Evolutionary conservation across 805 yeast species (phyloP), one percentile per base, ranked within the genome.

Genomic region (Candida michaelii): DNA sequence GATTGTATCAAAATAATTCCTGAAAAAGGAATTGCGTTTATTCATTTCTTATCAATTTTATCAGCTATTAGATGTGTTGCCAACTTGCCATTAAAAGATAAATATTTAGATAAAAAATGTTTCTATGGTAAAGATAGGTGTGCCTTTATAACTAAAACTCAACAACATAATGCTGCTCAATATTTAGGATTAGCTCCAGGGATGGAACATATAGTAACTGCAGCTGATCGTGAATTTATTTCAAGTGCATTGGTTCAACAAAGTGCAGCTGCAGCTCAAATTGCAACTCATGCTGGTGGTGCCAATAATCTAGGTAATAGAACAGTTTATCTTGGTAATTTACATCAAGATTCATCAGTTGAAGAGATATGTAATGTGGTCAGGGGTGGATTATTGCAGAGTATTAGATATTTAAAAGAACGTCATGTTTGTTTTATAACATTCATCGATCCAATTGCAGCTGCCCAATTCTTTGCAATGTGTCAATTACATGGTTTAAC

Each of bases 291-390:
- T 40, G 95, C 96, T 2, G 97, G 97, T 11, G 97, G 97, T 17
- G 87, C 91, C 18, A 81, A 82, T 44, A 91, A 91, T 59, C 72
- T 89, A 51, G 98, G 98, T 34, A 91, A 91, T 60, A 75, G 99
- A 62, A 90, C 97, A 0, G 90, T 91, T 29, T 91, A 89, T 59
- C 71, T 91, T 50, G 97, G 97, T 19, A 86, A 85, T 56, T 73
- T 93, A 49, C 97, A 91, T 51, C 89, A 86, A 41, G 95, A 85
- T 46, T 82, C 93, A 10, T 83, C 88, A 9, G 79, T 85, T 41
- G 97, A 90, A 63, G 98, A 93, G 59, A 84, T 91, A 39, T 91
- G 99, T 71, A 93, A 93, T 58, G 96, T 88, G 40, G 95, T 91
- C 16, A 79, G 98, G 50, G 98, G 98, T 40, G 99, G 99, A 2